Percentiles rank a stretch among this genome's conserved stretches.
Evolutionary conservation across 768 basidiomycete species (phyloP).

Genomic region (Rhodotorula diobovata): DNA sequence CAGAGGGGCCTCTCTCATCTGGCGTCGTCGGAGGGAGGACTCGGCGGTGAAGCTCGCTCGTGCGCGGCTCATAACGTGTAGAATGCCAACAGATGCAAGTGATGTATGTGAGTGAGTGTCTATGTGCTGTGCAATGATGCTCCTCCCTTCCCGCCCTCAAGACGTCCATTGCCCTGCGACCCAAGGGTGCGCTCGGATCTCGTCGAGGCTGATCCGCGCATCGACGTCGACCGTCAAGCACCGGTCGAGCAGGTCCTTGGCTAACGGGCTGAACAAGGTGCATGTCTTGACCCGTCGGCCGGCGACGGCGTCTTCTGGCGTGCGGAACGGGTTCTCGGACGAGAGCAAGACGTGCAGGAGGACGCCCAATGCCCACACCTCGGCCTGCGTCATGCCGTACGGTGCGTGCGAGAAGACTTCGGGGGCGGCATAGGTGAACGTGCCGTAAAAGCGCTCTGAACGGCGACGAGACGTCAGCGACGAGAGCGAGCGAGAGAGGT

Average conservation of each 20-base stretch:
- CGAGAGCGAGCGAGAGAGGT: too few species aligned
- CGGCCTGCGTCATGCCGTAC: constrained; percentile 48
- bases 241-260: neutral
- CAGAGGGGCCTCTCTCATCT: too few species aligned
- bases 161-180: neutral
- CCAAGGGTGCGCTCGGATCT: constrained; percentile 15
- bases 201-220: constrained; percentile 10
- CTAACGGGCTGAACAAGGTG: neutral
- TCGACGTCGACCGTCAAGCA: constrained; percentile 6
- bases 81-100: neutral
- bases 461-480: constrained; percentile 27
- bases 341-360: constrained; percentile 49
- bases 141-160: neutral
- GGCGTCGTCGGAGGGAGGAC: too few species aligned
- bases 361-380: constrained; percentile 51
- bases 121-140: neutral
- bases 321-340: constrained; percentile 47
- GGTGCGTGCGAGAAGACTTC: constrained; percentile 47
- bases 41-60: too few species aligned
- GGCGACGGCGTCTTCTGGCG: constrained; percentile 8
- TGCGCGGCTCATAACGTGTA: too few species aligned
- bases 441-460: constrained; percentile 40
- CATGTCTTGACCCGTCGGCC: neutral
- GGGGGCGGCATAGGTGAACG: constrained; percentile 36
- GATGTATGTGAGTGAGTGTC: neutral